These are phyloP conservation scores for Phyllosticta citriasiana DNA, from an alignment of 2,329 filamentous ascomycete species.

Conservation along the genomic window DNA sequence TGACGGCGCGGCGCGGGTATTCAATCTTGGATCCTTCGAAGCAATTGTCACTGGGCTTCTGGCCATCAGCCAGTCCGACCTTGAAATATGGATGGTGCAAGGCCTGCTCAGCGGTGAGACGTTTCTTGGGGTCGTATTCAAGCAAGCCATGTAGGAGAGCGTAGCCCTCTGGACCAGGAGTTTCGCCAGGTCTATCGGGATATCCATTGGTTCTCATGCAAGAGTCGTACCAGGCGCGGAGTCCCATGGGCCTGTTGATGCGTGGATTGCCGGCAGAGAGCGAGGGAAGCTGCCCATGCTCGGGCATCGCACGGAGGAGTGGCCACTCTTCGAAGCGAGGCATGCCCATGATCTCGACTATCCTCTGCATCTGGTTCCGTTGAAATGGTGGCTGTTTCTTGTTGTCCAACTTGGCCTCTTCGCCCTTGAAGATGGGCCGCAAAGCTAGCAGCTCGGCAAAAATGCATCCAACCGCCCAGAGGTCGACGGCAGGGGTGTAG, in stretches of 20 bases:
- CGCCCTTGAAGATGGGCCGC: constrained; percentile 93
- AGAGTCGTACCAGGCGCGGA: constrained; percentile 58
- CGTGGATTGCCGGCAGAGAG: constrained; percentile 37
- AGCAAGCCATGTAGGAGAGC: constrained; percentile 72
- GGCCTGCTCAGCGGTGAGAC: constrained; percentile 78
- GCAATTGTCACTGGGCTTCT: constrained; percentile 67
- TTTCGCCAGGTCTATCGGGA: constrained; percentile 19
- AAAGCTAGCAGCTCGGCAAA: constrained; percentile 88
- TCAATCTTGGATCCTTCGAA: constrained; percentile 83
- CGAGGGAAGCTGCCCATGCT: constrained; percentile 61
- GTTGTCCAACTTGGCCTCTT: constrained; percentile 97
- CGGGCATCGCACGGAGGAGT: constrained; percentile 72
- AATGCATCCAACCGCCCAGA: constrained; percentile 97
- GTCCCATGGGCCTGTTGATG: constrained; percentile 43
- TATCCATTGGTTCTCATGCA: constrained; percentile 40
- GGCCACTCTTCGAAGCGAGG: constrained; percentile 87
- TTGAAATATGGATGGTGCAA: constrained; percentile 86
- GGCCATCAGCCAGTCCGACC: constrained; percentile 36
- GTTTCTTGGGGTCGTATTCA: constrained; percentile 85
- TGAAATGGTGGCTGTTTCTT: constrained; percentile 98
- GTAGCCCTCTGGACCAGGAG: constrained; percentile 57
- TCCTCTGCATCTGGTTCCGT: constrained; percentile 97
- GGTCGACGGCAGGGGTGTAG: constrained; percentile 92
- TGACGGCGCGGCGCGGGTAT: constrained; percentile 84
- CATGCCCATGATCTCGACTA: constrained; percentile 89